phyloP scores from a whole-genome alignment of 805 yeast species.

The Geotrichum ghanense region DNA sequence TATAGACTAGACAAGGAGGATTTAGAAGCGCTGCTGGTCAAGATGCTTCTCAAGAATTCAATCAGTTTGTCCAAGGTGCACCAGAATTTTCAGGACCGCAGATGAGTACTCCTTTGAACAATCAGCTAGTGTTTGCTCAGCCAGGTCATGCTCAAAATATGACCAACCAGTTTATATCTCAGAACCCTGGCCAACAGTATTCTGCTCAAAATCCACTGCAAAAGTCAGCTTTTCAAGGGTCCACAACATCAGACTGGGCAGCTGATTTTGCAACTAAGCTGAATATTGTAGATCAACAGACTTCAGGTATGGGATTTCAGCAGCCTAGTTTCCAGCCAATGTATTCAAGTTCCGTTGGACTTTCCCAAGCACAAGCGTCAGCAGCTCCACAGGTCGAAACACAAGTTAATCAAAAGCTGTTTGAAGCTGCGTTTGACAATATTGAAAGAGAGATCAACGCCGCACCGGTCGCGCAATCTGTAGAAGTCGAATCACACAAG shows the following conservation, averaged over 20 bases:
- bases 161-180: neutral
- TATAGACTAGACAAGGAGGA: neutral
- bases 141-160: neutral
- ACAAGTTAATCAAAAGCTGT: constrained; percentile 11
- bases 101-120: neutral
- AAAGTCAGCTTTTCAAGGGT: no score
- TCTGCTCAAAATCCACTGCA: neutral
- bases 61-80: neutral
- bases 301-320: neutral
- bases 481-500: constrained; percentile 2
- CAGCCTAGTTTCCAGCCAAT: neutral
- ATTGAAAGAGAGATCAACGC: constrained; percentile 11
- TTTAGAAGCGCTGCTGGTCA: neutral
- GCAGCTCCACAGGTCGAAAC: constrained; percentile 6
- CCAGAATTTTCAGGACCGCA: neutral
- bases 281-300: no score
- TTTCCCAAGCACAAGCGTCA: neutral
- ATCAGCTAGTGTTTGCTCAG: no score
- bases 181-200: neutral
- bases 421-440: constrained; percentile 17
- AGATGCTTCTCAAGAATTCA: neutral
- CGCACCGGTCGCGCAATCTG: constrained; percentile 1
- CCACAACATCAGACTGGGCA: neutral
- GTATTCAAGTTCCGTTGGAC: neutral
- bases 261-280: neutral